Percentiles rank a stretch among this genome's conserved stretches.
phyloP scores from a whole-genome alignment of 352 stramenopile genomes.

The Chrysophaeum taylorii region DNA sequence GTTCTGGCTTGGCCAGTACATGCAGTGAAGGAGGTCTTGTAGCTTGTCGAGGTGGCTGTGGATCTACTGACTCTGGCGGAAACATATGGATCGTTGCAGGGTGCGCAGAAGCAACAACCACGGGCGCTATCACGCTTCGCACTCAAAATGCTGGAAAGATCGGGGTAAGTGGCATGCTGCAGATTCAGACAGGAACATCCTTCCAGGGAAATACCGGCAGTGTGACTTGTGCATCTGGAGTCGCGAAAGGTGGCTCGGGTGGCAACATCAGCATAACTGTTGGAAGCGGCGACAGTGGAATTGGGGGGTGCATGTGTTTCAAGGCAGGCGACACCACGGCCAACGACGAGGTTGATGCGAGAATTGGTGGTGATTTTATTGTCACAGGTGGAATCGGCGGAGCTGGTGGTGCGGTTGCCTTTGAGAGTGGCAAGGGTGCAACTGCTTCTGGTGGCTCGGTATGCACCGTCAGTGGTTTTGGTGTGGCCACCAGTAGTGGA shows the following conservation, averaged over 20 bases:
- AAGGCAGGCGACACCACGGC: constrained; percentile 41
- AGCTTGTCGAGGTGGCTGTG: too few species aligned
- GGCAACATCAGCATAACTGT: constrained; percentile 40
- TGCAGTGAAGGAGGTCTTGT: too few species aligned
- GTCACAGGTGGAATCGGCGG: constrained; percentile 27
- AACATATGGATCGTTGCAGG: constrained; percentile 42
- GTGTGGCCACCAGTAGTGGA: too few species aligned
- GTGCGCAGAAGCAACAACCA: constrained; percentile 17
- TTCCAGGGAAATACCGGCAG: constrained; percentile 36
- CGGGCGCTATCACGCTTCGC: constrained; percentile 30
- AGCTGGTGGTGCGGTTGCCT: too few species aligned
- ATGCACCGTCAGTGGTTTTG: too few species aligned
- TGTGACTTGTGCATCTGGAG: constrained; percentile 26
- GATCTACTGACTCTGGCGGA: too few species aligned
- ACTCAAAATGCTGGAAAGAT: constrained; percentile 33
- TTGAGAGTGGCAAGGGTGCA: too few species aligned
- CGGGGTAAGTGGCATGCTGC: constrained; percentile 30
- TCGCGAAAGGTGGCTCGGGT: constrained; percentile 29
- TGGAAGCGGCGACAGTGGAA: constrained; percentile 52
- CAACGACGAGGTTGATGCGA: constrained; percentile 28
- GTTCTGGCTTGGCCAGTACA: too few species aligned
- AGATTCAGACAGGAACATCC: constrained; percentile 41
- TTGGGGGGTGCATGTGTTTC: constrained; percentile 55
- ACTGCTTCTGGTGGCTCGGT: too few species aligned
- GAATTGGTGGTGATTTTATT: constrained; percentile 43